Evolutionary conservation across 352 stramenopile species (phyloP), one percentile per base, ranked within the genome.

Genomic region (Phytophthora ohioensis): DNA sequence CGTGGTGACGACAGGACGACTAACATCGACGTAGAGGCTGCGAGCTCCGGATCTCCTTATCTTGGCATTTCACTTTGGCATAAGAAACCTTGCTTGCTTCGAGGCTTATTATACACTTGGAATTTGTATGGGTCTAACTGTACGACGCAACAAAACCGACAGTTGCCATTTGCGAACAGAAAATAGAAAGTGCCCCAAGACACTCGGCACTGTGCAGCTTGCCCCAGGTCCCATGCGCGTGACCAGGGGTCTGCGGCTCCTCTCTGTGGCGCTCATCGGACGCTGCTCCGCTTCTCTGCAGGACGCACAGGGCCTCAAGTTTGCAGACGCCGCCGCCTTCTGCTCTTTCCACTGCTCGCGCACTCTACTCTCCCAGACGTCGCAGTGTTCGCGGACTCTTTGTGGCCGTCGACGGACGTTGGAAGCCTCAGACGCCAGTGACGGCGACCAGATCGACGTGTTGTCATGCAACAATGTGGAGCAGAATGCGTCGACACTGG

Each of bases 311-410:
- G 85, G 81, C 0, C 68, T 92, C n/a, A 57, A 58, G 32, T 93
- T 91, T 45, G 65, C 56, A 21, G 78, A 74, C n/a, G 15, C 55
- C 5, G 73, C 73, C 17, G 75, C 85, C 13, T 80, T 90, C 63
- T 91, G 85, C 65, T 55, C 69, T 42, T 82, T 84, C 71, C 80
- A 93, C 76, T 93, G 85, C 73, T 82, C 72, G 11, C 32, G 66
- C 13, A 62, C 69, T 3, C 67, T 81, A 12, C 43, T 87, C 1
- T 67, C 52, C 0, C 43, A 12, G 30, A 31, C 60, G 30, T 58
- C 49, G 10, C 73, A 81, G 62, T 79, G 67, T 53, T 63, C 56
- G 15, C 6, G 48, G 42, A 34, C 64, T 6, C 57, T 75, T 42
- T 79, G 75, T 34, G 56, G 73, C 9, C 17, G 30, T 10, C 32